Base-by-base conservation (phyloP, 2,329 filamentous ascomycete species). In the Nigrospora oryzae region DNA sequence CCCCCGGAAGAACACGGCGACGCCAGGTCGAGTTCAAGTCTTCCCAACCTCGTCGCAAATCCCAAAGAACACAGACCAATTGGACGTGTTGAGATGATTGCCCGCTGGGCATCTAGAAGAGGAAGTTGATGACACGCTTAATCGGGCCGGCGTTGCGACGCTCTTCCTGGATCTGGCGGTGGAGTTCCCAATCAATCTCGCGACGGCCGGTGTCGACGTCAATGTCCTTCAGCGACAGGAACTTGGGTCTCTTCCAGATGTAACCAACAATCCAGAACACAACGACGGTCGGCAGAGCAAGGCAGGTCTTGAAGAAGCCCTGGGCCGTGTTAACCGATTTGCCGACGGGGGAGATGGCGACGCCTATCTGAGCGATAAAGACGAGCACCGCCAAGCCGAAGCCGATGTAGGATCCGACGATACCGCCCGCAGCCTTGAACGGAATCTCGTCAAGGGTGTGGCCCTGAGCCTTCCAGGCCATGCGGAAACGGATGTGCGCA, bases 371-470 rank as follows among this genome's bases (percentile, higher is more conserved):
- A 5, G 77, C 78, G 30, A 75, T 63, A 30, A 81, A 61, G 10
- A 81, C 74, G 2, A 84, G 51, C 11, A 75, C 52, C 49, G 78
- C 77, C 31, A 86, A 68, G 33, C 59, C 46, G 5, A 87, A 63
- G 10, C 84, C 83, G 5, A 86, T 37, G 63, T 71, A 86, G 1
- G 81, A 86, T n/a, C 84, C 84, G 8, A 63, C 66, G 3, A 85
- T 68, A 33, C 84, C 84, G 31, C 71, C 69, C 33, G 77, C 65
- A 3, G 81, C 78, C 41, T 69, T 62, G 66, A 84, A 88, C 0
- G 83, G 78, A 12, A 89, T 75, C 61, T 87, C 83, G 36, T 82
- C 75, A 2, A 83, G 60, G 40, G 61, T 54, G 40, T 67, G 56
- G 5, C 61, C 62, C 42, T 71, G 68, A 1, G 55, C 59, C 19